Percentiles rank a stretch among this genome's conserved stretches.
These are phyloP conservation scores for Dactylellina drechsleri DNA, from an alignment of 2,329 filamentous ascomycete genomes.

Conservation along the genomic window DNA sequence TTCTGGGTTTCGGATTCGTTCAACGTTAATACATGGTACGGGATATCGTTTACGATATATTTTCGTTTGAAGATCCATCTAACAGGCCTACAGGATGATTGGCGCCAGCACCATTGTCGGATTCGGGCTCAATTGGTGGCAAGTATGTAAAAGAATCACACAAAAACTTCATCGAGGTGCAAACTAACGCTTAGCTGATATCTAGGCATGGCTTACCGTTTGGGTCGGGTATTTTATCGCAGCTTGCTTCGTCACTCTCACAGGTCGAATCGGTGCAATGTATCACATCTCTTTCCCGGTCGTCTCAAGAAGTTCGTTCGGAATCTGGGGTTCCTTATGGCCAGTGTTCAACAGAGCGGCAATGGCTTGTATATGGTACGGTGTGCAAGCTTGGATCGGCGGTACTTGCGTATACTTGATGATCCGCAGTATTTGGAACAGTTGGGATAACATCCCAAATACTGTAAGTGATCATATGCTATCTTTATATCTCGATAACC, in stretches of 20 bases:
- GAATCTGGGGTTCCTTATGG: constrained; percentile 71
- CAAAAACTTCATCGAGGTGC: not conserved
- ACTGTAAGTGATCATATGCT: constrained; percentile 28
- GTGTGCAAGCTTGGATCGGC: constrained; percentile 85
- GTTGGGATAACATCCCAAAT: constrained; percentile 66
- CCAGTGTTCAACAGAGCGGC: constrained; percentile 51
- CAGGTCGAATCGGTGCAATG: constrained; percentile 82
- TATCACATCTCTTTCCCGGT: constrained; percentile 94
- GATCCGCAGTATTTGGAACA: constrained; percentile 84
- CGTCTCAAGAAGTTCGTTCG: constrained; percentile 79
- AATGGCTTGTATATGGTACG: constrained; percentile 83
- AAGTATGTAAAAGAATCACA: constrained; percentile 66
- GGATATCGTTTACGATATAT: constrained; percentile 55
- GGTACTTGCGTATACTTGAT: constrained; percentile 86
- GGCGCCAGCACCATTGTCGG: constrained; percentile 85
- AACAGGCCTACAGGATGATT: constrained; percentile 73
- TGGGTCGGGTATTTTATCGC: constrained; percentile 86
- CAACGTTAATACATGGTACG: constrained; percentile 70
- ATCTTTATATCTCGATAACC: too few relatives aligned
- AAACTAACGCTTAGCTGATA: not conserved
- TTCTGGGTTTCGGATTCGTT: constrained; percentile 89
- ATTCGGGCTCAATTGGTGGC: constrained; percentile 85
- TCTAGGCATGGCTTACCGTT: constrained; percentile 75
- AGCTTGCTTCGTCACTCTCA: constrained; percentile 77
- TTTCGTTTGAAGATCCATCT: not conserved